phyloP scores from a whole-genome alignment of 2,329 filamentous ascomycete species.

The Pestalotiopsis fici region DNA sequence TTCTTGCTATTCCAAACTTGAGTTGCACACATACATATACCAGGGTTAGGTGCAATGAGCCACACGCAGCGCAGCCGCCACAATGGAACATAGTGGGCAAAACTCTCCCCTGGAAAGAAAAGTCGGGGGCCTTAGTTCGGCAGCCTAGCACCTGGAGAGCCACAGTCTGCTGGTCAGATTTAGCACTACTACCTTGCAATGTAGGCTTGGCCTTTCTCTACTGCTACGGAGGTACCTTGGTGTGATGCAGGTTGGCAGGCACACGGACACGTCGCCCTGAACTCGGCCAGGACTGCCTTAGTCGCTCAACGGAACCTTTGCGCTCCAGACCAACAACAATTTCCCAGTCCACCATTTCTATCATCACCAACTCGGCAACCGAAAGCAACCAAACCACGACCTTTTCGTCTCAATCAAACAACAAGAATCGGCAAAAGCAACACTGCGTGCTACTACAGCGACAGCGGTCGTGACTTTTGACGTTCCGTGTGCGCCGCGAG shows the following conservation, averaged over 20 bases:
- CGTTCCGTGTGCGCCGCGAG: background rate
- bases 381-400: background rate
- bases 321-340: background rate
- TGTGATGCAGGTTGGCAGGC: background rate
- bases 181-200: background rate
- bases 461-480: background rate
- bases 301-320: background rate
- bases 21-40: background rate
- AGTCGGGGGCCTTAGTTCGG: no score
- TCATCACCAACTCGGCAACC: background rate
- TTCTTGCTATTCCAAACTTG: background rate
- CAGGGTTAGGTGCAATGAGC: no score
- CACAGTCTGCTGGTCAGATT: background rate
- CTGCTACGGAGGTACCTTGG: background rate
- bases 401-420: background rate
- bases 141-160: no score
- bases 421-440: background rate
- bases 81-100: no score
- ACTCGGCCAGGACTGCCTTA: background rate
- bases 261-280: slow-evolving; percentile 2
- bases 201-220: background rate
- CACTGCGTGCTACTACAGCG: background rate
- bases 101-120: no score
- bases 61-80: no score
- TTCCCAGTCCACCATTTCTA: background rate